A percentile compares a stretch with the other conserved stretches of the same genome.
Conservation (phyloP, 805 yeast genomes). For the Wickerhamomyces chambardii region DNA sequence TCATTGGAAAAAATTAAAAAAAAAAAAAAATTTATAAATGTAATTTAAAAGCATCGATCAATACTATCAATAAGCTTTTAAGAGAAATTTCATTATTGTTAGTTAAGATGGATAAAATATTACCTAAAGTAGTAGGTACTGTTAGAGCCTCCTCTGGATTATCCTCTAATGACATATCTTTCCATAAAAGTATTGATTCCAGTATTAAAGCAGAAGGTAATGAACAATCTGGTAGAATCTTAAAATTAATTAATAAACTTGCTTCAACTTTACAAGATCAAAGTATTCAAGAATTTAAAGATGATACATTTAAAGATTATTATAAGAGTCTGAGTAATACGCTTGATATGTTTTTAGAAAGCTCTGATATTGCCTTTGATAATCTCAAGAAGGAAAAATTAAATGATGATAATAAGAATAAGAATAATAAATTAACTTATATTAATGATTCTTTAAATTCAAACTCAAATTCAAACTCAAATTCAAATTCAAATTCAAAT, state of each 20-base stretch:
- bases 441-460: conserved; percentile 37
- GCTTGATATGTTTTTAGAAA: conserved; percentile 69
- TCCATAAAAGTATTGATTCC: conserved; percentile 55
- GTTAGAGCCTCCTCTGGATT: conserved; percentile 62
- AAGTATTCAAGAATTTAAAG: conserved; percentile 17
- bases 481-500: conserved; percentile 7
- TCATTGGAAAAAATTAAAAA: too few species aligned
- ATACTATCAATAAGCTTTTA: too few species aligned
- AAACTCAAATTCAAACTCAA: conserved; percentile 8
- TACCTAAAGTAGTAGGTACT: conserved; percentile 43
- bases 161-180: conserved; percentile 75
- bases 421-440: conserved; percentile 26
- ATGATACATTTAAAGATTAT: conserved; percentile 34
- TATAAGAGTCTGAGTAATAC: conserved; percentile 60
- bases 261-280: conserved; percentile 27
- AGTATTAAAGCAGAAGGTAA: conserved; percentile 30
- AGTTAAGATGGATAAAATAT: conserved; percentile 2
- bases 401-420: conserved; percentile 3
- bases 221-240: conserved; percentile 29
- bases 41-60: too few species aligned
- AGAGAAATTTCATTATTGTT: too few species aligned
- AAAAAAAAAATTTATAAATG: too few species aligned
- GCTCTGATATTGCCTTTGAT: conserved; percentile 63
- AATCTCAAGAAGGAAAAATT: conserved; percentile 18
- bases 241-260: conserved; percentile 37